Evolutionary conservation across 176 grass and related monocot species (phyloP).

Genomic region (Cenchrus purpureus): DNA sequence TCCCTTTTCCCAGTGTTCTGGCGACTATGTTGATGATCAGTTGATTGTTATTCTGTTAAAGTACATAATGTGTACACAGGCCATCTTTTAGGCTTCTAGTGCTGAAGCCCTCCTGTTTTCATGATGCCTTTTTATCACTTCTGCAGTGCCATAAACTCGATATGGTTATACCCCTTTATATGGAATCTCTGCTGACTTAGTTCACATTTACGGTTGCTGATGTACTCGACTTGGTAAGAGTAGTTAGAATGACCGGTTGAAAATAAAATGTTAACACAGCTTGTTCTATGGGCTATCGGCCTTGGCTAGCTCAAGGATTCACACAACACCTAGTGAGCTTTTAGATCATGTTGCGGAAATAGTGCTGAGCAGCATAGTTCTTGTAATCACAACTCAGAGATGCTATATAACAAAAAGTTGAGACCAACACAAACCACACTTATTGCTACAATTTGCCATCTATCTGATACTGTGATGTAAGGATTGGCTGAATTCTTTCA

Average conservation of each 20-base stretch:
- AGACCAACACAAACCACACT: not conserved
- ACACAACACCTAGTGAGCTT: not conserved
- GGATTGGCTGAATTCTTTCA: not conserved
- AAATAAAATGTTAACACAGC: not conserved
- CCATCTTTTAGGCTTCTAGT: not conserved
- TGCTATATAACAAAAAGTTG: not conserved
- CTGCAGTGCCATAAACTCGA: not conserved
- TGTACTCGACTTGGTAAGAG: not conserved
- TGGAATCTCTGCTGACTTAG: not conserved
- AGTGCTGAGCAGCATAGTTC: not conserved
- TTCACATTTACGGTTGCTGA: not conserved
- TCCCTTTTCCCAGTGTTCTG: not conserved
- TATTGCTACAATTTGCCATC: not conserved
- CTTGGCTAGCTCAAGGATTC: not conserved
- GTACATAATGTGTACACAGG: not conserved
- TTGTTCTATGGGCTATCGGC: not conserved
- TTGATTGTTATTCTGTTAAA: not conserved
- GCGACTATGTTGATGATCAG: not conserved
- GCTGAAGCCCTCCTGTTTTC: not conserved
- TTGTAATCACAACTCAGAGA: not conserved
- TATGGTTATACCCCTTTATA: not conserved
- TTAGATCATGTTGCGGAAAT: not conserved
- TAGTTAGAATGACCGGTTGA: not conserved
- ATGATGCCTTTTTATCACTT: not conserved
- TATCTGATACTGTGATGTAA: not conserved